These are phyloP conservation scores for Salix arbutifolia DNA, from an alignment of 345 rosid species.

Conservation along the genomic window DNA sequence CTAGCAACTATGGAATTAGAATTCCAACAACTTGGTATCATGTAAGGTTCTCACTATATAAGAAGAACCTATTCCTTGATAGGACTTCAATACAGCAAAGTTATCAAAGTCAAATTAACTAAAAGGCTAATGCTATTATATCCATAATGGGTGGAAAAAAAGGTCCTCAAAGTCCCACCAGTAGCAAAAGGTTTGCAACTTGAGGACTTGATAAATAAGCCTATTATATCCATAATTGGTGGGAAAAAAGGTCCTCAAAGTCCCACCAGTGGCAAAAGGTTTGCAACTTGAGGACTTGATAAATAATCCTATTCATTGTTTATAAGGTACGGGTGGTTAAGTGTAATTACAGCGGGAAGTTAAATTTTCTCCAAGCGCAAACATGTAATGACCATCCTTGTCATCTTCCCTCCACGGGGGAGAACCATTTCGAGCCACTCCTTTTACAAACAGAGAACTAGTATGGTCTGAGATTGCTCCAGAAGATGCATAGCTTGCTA, in stretches of 20 bases:
- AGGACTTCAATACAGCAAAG: background rate
- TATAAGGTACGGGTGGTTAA: conserved; percentile 31
- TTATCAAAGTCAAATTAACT: background rate
- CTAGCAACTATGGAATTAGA: background rate
- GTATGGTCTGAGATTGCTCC: conserved; percentile 58
- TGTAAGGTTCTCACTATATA: background rate
- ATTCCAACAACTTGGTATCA: background rate
- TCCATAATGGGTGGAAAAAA: background rate
- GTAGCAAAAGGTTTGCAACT: background rate
- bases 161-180: background rate
- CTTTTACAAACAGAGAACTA: conserved; percentile 43
- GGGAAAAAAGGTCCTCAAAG: background rate
- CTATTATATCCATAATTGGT: no score
- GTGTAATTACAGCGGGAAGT: conserved; percentile 89
- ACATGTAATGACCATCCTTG: conserved; percentile 98
- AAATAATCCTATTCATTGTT: background rate
- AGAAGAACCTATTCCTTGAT: background rate
- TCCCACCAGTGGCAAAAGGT: background rate
- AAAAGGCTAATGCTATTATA: background rate
- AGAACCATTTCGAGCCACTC: conserved; percentile 66
- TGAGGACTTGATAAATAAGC: conserved; percentile 1
- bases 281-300: background rate
- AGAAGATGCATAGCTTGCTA: conserved; percentile 72
- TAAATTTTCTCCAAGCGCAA: conserved; percentile 91
- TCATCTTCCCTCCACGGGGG: conserved; percentile 94